Evolutionary conservation across 331 rosid species (phyloP), one percentile per base, ranked within the genome.

Genomic region (Quercus tomentella): DNA sequence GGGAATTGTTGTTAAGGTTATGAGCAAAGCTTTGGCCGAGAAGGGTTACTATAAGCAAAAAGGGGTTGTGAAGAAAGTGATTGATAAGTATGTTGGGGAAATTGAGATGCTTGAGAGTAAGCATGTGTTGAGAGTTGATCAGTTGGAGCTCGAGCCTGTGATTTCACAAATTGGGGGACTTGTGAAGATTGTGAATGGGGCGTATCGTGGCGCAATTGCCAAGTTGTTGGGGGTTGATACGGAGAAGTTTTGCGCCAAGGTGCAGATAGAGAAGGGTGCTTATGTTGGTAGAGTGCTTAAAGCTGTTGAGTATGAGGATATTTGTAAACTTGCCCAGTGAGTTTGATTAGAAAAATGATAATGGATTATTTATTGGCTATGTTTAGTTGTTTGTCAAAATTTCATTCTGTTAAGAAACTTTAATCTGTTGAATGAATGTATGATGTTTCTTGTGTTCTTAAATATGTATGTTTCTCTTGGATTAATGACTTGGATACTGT

Each of bases 191-290:
- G 94, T 91, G 31, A 95, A 95, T 22, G 98, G 99, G 4, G 97
- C 99, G 0, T 95, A 95, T 70, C 86, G 93, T 3, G 93, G 98
- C 70, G 90, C 91, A 3, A 80, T 54, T 68, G 98, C 90, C 1
- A 88, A 84, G 87, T 80, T 93, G 56, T 66, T 95, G 80, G 92
- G 90, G 1, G 96, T 95, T 65, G 93, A 90, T 70, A 93, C 90
- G 1, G 86, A 88, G 45, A 82, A 71, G 76, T 93, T 91, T 87
- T 88, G 91, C 7, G 93, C 94, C 0, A 91, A 88, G 79, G 93
- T 95, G 87, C 98, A 90, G 89, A 88, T 95, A 56, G 93, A 95
- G 89, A 95, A 93, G 86, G 97, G 99, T n/a, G 75, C 88, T 4
- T 95, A 95, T 28, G 98, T 91, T 81, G 97, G 99, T 4, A 91